phyloP scores from a whole-genome alignment of 305 asterid genomes.

The Fraxinus ornus region DNA sequence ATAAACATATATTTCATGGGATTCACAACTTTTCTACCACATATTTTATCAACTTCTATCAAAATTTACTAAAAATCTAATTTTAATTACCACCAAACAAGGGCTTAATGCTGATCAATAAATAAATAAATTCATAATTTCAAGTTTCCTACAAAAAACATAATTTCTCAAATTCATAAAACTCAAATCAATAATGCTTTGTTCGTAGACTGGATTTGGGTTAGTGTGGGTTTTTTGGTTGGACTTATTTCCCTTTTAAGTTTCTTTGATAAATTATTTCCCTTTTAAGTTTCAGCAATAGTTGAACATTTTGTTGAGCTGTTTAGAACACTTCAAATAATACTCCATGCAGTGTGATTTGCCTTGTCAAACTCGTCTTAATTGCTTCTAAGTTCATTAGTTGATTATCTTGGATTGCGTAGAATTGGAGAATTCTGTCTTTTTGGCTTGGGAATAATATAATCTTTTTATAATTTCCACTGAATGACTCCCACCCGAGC shows the following conservation, averaged over 20 bases:
- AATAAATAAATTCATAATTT: no score
- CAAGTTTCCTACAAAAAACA: neutral
- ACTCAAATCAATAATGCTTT: neutral
- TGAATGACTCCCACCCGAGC: neutral
- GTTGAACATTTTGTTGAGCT: neutral
- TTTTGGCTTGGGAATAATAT: neutral
- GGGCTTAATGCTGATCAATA: neutral
- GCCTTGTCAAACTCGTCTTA: neutral
- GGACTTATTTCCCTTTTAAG: neutral
- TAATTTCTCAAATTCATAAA: neutral
- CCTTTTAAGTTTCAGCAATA: no score
- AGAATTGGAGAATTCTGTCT: neutral
- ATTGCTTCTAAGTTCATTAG: neutral
- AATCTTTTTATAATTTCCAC: neutral
- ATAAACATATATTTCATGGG: neutral
- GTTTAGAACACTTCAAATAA: neutral
- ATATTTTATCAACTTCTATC: neutral
- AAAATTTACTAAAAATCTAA: no score
- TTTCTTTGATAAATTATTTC: no score
- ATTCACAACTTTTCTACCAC: neutral
- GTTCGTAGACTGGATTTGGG: neutral
- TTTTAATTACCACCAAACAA: no score
- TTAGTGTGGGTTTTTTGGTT: neutral
- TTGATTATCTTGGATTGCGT: neutral
- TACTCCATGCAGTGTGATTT: neutral